Percentiles rank a stretch among this genome's conserved stretches.
Conservation (phyloP, 139 green algal genomes). For the Chlorella ohadii region DNA sequence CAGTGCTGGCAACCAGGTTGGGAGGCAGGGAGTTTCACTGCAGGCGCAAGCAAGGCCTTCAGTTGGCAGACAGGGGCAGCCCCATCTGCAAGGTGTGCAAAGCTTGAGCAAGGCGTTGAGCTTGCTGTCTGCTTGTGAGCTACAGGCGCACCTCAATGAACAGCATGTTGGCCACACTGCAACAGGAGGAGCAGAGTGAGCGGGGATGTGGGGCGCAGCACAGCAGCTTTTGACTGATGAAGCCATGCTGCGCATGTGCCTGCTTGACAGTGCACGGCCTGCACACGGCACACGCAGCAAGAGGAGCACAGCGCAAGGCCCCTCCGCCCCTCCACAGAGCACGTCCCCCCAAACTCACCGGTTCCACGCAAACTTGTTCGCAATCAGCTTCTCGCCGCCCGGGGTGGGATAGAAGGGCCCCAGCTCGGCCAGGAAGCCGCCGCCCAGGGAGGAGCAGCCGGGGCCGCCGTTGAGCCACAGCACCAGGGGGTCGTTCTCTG, state of each 20-base stretch:
- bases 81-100: too few relatives aligned
- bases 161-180: slow-evolving; percentile 68
- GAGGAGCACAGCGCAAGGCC: not conserved
- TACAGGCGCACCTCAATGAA: slow-evolving; percentile 68
- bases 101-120: too few relatives aligned
- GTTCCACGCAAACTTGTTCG: slow-evolving; percentile 83
- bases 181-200: too few relatives aligned
- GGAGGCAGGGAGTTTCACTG: too few relatives aligned
- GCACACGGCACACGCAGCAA: not conserved
- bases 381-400: slow-evolving; percentile 42
- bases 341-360: too few relatives aligned
- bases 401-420: slow-evolving; percentile 79
- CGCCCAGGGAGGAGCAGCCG: slow-evolving; percentile 84
- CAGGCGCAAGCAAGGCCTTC: too few relatives aligned
- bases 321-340: too few relatives aligned
- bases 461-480: slow-evolving; percentile 90
- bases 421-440: slow-evolving; percentile 87
- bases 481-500: slow-evolving; percentile 58
- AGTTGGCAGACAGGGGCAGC: too few relatives aligned
- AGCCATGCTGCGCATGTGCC: not conserved
- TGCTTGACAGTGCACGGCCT: not conserved
- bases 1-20: too few relatives aligned
- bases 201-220: too few relatives aligned
- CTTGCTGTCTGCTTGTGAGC: too few relatives aligned
- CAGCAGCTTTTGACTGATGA: not conserved